phyloP scores from a whole-genome alignment of 371 early-diverging fungal genomes.

The Mortierella sp. region DNA sequence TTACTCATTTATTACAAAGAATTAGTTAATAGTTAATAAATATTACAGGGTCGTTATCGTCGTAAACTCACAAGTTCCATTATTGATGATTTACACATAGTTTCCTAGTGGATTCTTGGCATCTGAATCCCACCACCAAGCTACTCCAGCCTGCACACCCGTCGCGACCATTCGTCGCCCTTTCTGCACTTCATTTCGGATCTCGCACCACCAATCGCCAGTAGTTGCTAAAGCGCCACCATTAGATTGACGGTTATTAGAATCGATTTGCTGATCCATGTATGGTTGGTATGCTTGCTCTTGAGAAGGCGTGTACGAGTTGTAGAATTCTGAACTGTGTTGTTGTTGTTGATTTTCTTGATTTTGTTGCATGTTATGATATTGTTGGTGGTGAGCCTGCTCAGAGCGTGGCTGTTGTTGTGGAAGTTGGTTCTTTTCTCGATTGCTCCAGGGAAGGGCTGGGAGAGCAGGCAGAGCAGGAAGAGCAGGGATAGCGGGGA shows the following conservation, averaged over 20 bases:
- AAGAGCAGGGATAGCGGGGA: slow-evolving; percentile 27
- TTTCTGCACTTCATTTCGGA: slow-evolving; percentile 40
- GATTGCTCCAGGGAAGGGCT: slow-evolving; percentile 28
- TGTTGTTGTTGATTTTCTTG: no score
- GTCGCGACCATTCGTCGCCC: slow-evolving; percentile 49
- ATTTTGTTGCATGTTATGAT: background rate
- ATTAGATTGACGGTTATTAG: background rate
- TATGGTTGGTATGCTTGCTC: slow-evolving; percentile 13
- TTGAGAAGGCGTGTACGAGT: slow-evolving; percentile 8
- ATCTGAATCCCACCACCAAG: slow-evolving; percentile 54
- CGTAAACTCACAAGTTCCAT: background rate
- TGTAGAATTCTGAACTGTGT: background rate
- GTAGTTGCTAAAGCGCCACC: slow-evolving; percentile 14
- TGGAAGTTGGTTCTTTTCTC: slow-evolving; percentile 29
- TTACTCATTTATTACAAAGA: no score
- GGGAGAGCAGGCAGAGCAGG: slow-evolving; percentile 28
- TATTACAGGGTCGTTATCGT: slow-evolving; percentile 4
- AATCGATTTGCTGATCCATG: background rate
- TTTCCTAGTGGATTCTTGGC: slow-evolving; percentile 42
- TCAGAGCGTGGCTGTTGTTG: slow-evolving; percentile 31
- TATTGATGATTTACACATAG: slow-evolving; percentile 12
- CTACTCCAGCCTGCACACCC: slow-evolving; percentile 50
- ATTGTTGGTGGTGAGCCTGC: slow-evolving; percentile 1
- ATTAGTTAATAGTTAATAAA: no score
- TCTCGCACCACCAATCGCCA: slow-evolving; percentile 36